Evolutionary conservation across 2,329 filamentous ascomycete genomes (phyloP).

Genomic region (Xylaria multiplex): DNA sequence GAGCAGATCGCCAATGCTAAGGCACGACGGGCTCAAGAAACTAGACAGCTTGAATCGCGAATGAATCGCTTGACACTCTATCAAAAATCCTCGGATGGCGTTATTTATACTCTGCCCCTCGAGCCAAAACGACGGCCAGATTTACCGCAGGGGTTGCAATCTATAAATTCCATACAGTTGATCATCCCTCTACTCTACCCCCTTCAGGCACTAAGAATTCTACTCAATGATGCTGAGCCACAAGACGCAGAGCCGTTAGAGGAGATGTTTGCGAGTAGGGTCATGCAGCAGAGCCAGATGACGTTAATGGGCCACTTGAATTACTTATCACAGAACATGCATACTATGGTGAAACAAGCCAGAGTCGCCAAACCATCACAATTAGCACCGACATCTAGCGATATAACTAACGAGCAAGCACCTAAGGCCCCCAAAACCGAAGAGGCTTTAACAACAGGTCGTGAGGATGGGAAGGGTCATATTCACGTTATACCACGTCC

Average conservation of each 20-base stretch:
- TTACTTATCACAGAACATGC: constrained; percentile 76
- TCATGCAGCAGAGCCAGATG: constrained; percentile 65
- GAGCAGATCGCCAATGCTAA: constrained; percentile 72
- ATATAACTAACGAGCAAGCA: neutral
- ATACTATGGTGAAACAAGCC: constrained; percentile 69
- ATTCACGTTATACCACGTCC: constrained; percentile 78
- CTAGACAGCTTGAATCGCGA: constrained; percentile 77
- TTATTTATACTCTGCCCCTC: constrained; percentile 75
- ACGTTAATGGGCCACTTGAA: constrained; percentile 80
- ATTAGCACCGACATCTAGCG: constrained; percentile 14
- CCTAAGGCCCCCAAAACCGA: neutral
- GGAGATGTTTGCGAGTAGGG: constrained; percentile 70
- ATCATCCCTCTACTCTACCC: constrained; percentile 78
- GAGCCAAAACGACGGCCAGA: constrained; percentile 70
- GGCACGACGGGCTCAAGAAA: constrained; percentile 71
- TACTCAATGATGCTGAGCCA: constrained; percentile 71
- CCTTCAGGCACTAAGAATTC: constrained; percentile 71
- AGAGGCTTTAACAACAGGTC: constrained; percentile 24
- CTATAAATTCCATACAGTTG: constrained; percentile 71
- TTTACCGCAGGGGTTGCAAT: constrained; percentile 69
- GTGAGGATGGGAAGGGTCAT: constrained; percentile 66
- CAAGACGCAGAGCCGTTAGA: constrained; percentile 71
- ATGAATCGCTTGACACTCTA: constrained; percentile 75
- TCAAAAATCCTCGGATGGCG: constrained; percentile 74
- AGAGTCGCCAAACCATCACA: constrained; percentile 43